phyloP scores from a whole-genome alignment of 108 stramenopile genomes.

The Cyclotella distinguenda region DNA sequence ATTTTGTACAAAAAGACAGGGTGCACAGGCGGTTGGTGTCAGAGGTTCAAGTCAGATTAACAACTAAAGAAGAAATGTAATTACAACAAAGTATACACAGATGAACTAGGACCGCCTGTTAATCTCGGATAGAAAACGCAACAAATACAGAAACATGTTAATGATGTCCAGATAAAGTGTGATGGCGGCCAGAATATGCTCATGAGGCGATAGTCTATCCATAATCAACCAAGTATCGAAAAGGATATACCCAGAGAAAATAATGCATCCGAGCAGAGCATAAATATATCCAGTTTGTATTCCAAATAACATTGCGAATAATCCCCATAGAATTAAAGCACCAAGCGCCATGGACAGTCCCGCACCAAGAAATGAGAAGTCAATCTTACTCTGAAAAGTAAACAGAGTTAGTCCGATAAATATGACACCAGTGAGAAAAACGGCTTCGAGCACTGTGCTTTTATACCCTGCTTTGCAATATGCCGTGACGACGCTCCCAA shows the following conservation, averaged over 20 bases:
- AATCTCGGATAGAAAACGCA: conserved; percentile 33
- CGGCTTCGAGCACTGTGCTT: conserved; percentile 43
- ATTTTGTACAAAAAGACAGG: no score
- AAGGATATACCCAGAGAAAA: conserved; percentile 46
- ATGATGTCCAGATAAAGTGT: conserved; percentile 49
- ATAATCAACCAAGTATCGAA: conserved; percentile 56
- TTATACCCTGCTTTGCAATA: conserved; percentile 34
- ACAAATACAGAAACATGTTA: conserved; percentile 43
- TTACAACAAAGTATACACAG: no score
- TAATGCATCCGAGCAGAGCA: conserved; percentile 43
- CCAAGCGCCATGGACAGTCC: conserved; percentile 44
- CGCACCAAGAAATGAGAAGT: conserved; percentile 49
- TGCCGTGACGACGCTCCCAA: conserved; percentile 39
- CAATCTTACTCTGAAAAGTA: conserved; percentile 49
- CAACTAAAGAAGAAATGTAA: no score
- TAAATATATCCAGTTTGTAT: conserved; percentile 44
- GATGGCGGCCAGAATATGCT: conserved; percentile 49
- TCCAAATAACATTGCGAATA: conserved; percentile 50
- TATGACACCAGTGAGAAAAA: conserved; percentile 46
- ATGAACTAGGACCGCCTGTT: conserved; percentile 14
- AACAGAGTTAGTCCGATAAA: conserved; percentile 47
- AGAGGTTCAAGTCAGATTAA: no score
- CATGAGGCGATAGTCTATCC: conserved; percentile 45
- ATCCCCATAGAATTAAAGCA: conserved; percentile 50
- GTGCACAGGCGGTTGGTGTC: no score